Evolutionary conservation across 345 rosid genomes (phyloP).

Genomic region (Gossypium turneri): DNA sequence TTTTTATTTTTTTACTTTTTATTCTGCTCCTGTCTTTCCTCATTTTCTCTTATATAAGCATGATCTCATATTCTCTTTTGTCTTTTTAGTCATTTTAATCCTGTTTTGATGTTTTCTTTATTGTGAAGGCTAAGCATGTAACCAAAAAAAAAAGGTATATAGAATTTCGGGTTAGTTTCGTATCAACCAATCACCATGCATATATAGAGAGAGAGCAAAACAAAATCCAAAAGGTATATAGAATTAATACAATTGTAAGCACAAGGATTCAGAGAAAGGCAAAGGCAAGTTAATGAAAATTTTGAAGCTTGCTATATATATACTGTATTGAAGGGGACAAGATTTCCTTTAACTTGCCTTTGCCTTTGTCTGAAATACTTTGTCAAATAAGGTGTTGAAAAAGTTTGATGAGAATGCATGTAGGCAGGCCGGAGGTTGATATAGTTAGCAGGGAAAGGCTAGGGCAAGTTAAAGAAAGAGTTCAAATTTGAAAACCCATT

Average conservation of each 20-base stretch:
- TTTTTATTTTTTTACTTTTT: too few relatives aligned
- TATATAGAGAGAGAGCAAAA: neutral
- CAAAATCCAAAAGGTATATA: neutral
- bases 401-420: neutral
- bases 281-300: neutral
- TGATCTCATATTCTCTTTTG: too few relatives aligned
- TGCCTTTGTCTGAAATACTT: neutral
- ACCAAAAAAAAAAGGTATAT: too few relatives aligned
- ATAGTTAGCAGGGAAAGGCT: neutral
- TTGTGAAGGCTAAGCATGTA: too few relatives aligned
- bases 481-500: neutral
- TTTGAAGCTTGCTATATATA: neutral
- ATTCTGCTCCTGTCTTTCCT: too few relatives aligned
- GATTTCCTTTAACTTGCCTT: slow-evolving; percentile 5
- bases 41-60: too few relatives aligned
- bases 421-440: neutral
- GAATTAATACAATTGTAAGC: neutral
- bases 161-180: neutral
- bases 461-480: slow-evolving; percentile 3
- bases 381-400: neutral
- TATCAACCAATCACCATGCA: neutral
- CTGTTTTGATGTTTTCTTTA: too few relatives aligned
- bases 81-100: too few relatives aligned
- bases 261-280: neutral
- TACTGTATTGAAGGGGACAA: neutral